Conservation (phyloP, 108 stramenopile species). For the Fistulifera pelliculosa region DNA sequence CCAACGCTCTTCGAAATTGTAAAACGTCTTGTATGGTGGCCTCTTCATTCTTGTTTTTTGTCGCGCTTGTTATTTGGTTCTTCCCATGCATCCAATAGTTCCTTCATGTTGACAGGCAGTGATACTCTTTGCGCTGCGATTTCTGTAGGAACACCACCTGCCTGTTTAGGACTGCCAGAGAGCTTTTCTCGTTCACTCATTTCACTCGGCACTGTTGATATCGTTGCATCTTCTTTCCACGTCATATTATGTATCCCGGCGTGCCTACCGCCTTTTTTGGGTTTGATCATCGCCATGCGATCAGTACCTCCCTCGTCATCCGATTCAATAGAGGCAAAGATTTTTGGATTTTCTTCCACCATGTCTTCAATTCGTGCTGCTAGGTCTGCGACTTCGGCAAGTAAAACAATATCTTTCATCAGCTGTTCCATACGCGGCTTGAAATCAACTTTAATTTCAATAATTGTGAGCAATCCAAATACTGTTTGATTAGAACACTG, state of each 20-base stretch:
- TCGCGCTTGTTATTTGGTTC: conserved; percentile 31
- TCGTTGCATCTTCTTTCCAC: not conserved
- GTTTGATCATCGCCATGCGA: conserved; percentile 14
- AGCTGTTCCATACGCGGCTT: too few species aligned
- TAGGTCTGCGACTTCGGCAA: too few species aligned
- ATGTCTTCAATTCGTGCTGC: too few species aligned
- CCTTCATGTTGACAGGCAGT: conserved; percentile 17
- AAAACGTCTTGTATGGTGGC: conserved; percentile 54
- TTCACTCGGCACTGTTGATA: not conserved
- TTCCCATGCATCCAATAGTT: conserved; percentile 57
- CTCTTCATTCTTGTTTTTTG: not conserved
- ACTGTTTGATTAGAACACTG: too few species aligned
- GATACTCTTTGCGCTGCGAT: not conserved
- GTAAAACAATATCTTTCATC: too few species aligned
- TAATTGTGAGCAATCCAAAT: too few species aligned
- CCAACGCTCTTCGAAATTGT: conserved; percentile 54
- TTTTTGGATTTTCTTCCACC: too few species aligned
- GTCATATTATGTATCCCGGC: conserved; percentile 21
- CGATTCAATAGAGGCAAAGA: too few species aligned
- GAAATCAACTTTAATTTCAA: too few species aligned
- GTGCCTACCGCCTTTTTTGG: conserved; percentile 29
- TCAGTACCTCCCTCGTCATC: too few species aligned
- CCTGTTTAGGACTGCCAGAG: too few species aligned
- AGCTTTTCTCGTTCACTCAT: not conserved
- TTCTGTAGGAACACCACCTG: not conserved